Conservation (phyloP, 495 filamentous ascomycete genomes). For the Choiromyces venosus region DNA sequence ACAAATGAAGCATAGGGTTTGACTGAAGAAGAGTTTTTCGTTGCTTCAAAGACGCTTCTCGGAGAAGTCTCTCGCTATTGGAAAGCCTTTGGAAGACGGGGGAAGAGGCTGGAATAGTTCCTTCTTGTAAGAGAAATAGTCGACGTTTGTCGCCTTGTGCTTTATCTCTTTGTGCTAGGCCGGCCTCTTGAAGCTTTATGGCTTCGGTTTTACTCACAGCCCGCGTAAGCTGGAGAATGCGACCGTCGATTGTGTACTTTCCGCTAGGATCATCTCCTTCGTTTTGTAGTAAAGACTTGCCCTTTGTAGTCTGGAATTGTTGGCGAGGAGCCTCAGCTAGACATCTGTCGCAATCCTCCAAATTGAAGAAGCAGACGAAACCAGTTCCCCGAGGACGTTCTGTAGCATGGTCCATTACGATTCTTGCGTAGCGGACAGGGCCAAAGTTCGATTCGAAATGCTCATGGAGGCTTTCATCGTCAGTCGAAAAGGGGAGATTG, state of each 20-base stretch:
- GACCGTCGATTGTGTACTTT: slow-evolving; percentile 81
- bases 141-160: slow-evolving; percentile 86
- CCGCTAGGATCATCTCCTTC: slow-evolving; percentile 69
- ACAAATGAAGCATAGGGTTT: slow-evolving; percentile 84
- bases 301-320: slow-evolving; percentile 46
- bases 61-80: slow-evolving; percentile 74
- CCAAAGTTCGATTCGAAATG: slow-evolving; percentile 78
- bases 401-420: slow-evolving; percentile 78
- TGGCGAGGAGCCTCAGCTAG: slow-evolving; percentile 63
- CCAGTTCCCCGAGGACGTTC: slow-evolving; percentile 84
- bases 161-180: slow-evolving; percentile 56
- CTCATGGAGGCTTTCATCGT: slow-evolving; percentile 69
- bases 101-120: slow-evolving; percentile 65
- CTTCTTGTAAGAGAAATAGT: slow-evolving; percentile 82
- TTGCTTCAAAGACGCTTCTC: slow-evolving; percentile 81
- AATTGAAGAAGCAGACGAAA: slow-evolving; percentile 86
- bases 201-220: slow-evolving; percentile 81
- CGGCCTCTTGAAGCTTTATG: slow-evolving; percentile 62
- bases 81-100: slow-evolving; percentile 69
- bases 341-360: slow-evolving; percentile 65
- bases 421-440: slow-evolving; percentile 73
- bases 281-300: slow-evolving; percentile 77
- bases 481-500: slow-evolving; percentile 82
- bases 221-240: slow-evolving; percentile 72
- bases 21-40: slow-evolving; percentile 81